Evolutionary conservation across 2,329 filamentous ascomycete species (phyloP), one percentile per base, ranked within the genome.

Genomic region (Pezicula carpinea): DNA sequence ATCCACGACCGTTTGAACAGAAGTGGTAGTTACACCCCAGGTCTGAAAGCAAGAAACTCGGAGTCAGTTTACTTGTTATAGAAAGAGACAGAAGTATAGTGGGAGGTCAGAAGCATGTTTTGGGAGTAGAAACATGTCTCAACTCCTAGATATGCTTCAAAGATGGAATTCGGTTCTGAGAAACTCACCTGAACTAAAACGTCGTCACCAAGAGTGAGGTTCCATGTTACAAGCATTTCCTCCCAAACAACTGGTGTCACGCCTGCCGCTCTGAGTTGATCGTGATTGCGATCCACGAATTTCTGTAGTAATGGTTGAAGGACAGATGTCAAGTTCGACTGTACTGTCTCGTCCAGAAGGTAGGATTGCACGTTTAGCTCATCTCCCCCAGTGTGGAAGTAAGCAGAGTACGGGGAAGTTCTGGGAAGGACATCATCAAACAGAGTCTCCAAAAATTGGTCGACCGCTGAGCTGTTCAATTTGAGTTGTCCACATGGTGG

Each of bases 341-440:
- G 66, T 32, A 95, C 81, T 1, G 80, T 85, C 4, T 83, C 79
- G 62, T 95, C 89, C 10, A 92, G 76, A 34, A 72, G 72, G 60
- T 89, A 91, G 44, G 83, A 79, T 58, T 91, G 84, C 51, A 74
- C 74, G 66, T 93, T 92, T 51, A 95, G 81, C 70, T 95, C 90
- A 59, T 95, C 90, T 46, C 90, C 90, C 38, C 90, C 90, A 1
- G 87, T 87, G 68, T 95, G 89, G 72, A 92, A 95, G 68, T 92
- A 80, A 6, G 80, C 70, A 2, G 84, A 75, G 64, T 88, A 89
- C 0, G 83, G 81, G 7, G 72, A 69, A 10, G 90, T 65, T 22
- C 88, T 76, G 13, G 89, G 89, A 44, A 95, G 70, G 19, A 95
- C 62, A 61, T 95, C 90, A n/a, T 75, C 74, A 57, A 89, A 85